Percentiles rank a stretch among this genome's conserved stretches.
Evolutionary conservation across 2,329 filamentous ascomycete genomes (phyloP).

Genomic region (Aspergillus pseudotamarii): DNA sequence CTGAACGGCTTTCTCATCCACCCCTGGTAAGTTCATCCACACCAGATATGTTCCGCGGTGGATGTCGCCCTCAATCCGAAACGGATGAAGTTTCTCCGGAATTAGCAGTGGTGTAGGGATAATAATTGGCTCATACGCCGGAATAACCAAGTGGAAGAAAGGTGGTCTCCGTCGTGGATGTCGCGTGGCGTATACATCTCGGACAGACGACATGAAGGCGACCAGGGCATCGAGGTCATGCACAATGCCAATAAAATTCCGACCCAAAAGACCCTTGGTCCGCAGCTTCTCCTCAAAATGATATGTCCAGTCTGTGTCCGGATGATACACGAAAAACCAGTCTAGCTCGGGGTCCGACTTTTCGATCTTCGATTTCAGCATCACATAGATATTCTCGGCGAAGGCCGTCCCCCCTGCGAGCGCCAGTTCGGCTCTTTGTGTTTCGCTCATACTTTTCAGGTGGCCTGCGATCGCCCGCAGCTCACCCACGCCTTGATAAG

Average conservation of each 20-base stretch:
- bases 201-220: constrained; percentile 3
- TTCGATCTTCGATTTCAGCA: constrained; percentile 7
- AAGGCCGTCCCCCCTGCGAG: constrained; percentile 1
- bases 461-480: constrained; percentile 8
- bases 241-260: constrained; percentile 6
- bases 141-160: constrained; percentile 6
- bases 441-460: constrained; percentile 3
- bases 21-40: constrained; percentile 7
- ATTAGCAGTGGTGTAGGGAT: not conserved
- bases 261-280: not conserved
- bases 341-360: constrained; percentile 2
- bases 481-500: constrained; percentile 7
- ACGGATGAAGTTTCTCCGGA: constrained; percentile 3
- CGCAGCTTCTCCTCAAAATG: constrained; percentile 9
- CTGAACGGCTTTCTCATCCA: not conserved
- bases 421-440: not conserved
- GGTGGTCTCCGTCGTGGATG: not conserved
- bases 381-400: constrained; percentile 6
- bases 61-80: constrained; percentile 2
- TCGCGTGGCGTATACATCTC: not conserved
- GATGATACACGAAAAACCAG: constrained; percentile 10
- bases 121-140: constrained; percentile 5
- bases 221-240: constrained; percentile 7
- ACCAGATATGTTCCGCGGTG: constrained; percentile 4
- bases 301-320: constrained; percentile 10